Base-by-base conservation (phyloP, 148 eudicot species). In the Chenopodium formosanum region DNA sequence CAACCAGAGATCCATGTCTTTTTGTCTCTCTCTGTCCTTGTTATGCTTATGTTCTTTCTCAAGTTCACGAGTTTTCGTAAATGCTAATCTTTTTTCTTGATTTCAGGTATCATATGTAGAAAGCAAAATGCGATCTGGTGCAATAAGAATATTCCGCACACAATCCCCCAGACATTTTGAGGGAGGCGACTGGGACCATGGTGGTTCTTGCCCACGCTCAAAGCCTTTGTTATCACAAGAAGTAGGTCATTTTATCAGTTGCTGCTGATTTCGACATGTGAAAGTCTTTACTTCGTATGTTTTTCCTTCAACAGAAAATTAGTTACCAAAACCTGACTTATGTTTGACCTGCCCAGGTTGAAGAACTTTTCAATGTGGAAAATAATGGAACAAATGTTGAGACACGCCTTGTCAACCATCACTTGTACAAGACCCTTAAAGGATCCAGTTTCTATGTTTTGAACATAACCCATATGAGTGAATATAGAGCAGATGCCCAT, bases 141-240 rank as follows among this genome's bases (percentile, higher is more conserved):
- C 92, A 73, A 84, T 84, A 48, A 78, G 86, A 82, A 84, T 92
- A 74, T 89, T 96, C 53, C 97, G 98, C 31, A 94, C 93, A 27
- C 95, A 96, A 89, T 96, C 98, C 52, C 98, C 99, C 23, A 85
- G 99, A 78, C 98, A 96, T 84, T 96, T 96, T 89, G 98, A 96
- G 91, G 99, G 99, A 74, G 98, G 99, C 75, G 95, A 96, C 58
- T 94, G 99, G 98, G 78, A 96, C 85, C 89, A 94, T 83, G 98
- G 98, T 81, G 99, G 99, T 82, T 88, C 98, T 70, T 96, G 98
- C 82, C 89, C 83, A 63, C 94, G 95, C 67, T 44, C 78, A 63
- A 88, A 89, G 80, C 99, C 99, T 85, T 78, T 94, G 76, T 78
- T 82, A 60, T 80, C 87, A 4, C 77, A 82, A 56, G 90, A 91